Percentiles rank a stretch among this genome's conserved stretches.
Evolutionary conservation across 306 rosid species (phyloP).

Genomic region (Cucurbita moschata): DNA sequence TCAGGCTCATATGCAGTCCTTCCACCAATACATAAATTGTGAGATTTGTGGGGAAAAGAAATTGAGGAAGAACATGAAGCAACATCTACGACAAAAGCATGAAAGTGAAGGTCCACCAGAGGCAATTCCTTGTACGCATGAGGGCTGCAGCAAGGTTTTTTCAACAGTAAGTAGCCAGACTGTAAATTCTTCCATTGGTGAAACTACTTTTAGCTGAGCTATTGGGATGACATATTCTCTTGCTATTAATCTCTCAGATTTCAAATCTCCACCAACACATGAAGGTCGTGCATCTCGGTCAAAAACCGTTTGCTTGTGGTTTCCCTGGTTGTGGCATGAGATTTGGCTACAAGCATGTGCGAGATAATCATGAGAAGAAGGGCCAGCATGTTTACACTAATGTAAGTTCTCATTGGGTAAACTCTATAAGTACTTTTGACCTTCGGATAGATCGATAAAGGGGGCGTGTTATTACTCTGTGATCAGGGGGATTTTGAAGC

Average conservation of each 20-base stretch:
- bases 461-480: not conserved
- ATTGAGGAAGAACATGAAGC: constrained; percentile 60
- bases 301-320: constrained; percentile 49
- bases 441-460: not conserved
- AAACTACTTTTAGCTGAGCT: not conserved
- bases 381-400: constrained; percentile 35
- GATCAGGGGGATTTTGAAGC: constrained; percentile 76
- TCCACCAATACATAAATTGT: constrained; percentile 49
- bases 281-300: constrained; percentile 54
- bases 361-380: constrained; percentile 68
- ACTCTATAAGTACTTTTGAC: not conserved
- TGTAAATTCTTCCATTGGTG: not conserved
- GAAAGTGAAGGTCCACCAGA: constrained; percentile 17
- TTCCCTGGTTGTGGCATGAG: constrained; percentile 75
- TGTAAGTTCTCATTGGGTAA: constrained; percentile 26
- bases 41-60: constrained; percentile 50
- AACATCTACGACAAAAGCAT: constrained; percentile 41
- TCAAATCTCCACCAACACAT: constrained; percentile 62
- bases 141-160: constrained; percentile 41
- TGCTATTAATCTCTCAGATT: constrained; percentile 22
- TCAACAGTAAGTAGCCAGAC: constrained; percentile 37
- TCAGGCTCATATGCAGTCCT: constrained; percentile 44
- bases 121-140: constrained; percentile 29
- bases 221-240: not conserved
- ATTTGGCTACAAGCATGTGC: constrained; percentile 76